phyloP scores from a whole-genome alignment of 164 flowering plant genomes.

The Echeveria elegans region DNA sequence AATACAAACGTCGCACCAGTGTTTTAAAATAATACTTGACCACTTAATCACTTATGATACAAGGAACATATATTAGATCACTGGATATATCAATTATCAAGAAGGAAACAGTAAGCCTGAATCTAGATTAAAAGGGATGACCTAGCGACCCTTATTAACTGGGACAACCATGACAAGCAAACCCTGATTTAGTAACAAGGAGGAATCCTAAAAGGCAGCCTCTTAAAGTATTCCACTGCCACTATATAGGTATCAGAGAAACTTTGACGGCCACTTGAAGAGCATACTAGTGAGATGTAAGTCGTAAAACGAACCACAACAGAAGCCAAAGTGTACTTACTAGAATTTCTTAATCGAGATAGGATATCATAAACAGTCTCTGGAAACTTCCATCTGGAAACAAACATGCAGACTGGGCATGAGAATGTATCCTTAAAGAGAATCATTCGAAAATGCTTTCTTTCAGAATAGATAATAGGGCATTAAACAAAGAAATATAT shows the following conservation, averaged over 20 bases:
- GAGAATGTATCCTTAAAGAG: neutral
- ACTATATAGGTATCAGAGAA: neutral
- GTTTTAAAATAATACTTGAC: no score
- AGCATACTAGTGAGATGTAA: neutral
- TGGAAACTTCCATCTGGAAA: constrained; percentile 57
- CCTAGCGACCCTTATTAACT: neutral
- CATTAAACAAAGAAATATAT: neutral
- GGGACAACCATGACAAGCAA: neutral
- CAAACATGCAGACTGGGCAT: constrained; percentile 8
- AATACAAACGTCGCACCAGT: neutral
- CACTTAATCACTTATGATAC: neutral
- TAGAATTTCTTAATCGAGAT: constrained; percentile 91
- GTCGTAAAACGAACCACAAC: neutral
- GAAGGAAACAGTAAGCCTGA: neutral
- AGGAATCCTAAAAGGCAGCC: neutral
- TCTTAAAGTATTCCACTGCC: neutral
- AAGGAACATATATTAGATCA: neutral
- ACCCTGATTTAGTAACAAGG: neutral
- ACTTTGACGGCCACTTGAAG: neutral
- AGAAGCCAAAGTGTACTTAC: constrained; percentile 35
- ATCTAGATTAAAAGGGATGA: neutral
- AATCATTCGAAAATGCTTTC: neutral
- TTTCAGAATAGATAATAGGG: neutral
- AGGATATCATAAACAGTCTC: constrained; percentile 84
- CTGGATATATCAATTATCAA: neutral